Percentiles rank a stretch among this genome's conserved stretches.
These are phyloP conservation scores for Eutrema salsugineum DNA, from an alignment of 441 rosid genomes.

Conservation along the genomic window DNA sequence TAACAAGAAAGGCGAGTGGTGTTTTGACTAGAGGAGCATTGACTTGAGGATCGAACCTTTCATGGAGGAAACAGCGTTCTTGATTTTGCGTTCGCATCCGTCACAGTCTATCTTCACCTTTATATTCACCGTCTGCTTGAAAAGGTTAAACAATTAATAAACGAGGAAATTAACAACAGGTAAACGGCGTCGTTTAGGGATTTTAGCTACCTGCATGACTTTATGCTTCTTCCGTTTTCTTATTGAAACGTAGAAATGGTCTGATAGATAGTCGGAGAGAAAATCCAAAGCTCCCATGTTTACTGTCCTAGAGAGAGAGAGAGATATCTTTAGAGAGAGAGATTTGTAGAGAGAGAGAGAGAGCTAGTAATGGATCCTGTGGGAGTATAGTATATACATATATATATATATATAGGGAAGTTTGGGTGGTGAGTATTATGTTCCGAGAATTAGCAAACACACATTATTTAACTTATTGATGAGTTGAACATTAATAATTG, in stretches of 20 bases:
- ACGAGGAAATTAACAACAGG: background rate
- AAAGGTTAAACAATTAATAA: background rate
- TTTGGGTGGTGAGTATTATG: background rate
- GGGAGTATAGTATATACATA: conserved; percentile 15
- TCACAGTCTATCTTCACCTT: conserved; percentile 93
- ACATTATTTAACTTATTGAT: conserved; percentile 5
- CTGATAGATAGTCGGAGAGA: conserved; percentile 49
- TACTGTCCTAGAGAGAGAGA: background rate
- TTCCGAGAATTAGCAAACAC: conserved; percentile 30
- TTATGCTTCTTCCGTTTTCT: conserved; percentile 51
- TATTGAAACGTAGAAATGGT: conserved; percentile 33
- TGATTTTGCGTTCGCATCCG: conserved; percentile 86
- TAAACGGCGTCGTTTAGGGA: background rate
- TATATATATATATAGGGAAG: conserved; percentile 17
- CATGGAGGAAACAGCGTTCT: conserved; percentile 61
- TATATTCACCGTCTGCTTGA: conserved; percentile 69
- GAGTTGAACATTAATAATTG: background rate
- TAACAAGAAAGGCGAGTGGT: background rate
- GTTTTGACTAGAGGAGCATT: background rate
- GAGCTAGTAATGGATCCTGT: background rate
- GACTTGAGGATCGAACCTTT: conserved; percentile 45
- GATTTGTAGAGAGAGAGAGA: background rate
- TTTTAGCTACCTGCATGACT: conserved; percentile 63
- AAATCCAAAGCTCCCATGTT: conserved; percentile 67
- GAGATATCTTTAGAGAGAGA: background rate